A percentile compares a stretch with the other conserved stretches of the same genome.
These are phyloP conservation scores for Salvia splendens DNA, from an alignment of 257 asterid genomes.

Conservation along the genomic window DNA sequence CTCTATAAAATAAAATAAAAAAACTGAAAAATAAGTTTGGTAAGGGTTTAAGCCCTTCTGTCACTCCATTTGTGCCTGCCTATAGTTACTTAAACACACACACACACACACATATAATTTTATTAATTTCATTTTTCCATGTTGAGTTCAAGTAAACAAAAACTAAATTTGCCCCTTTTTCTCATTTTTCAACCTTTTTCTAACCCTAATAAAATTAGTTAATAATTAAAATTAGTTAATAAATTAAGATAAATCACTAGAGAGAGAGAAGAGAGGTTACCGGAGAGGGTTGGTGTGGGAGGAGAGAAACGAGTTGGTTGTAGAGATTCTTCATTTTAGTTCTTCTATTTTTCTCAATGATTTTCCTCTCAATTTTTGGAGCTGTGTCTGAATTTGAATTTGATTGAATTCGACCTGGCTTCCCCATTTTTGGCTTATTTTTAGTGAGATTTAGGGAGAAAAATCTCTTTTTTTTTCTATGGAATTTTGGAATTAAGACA, in stretches of 20 bases:
- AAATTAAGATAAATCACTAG: neutral
- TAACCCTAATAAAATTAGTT: no score
- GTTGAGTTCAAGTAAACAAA: neutral
- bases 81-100: no score
- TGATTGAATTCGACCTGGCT: constrained; percentile 8
- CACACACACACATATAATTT: neutral
- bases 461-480: neutral
- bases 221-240: no score
- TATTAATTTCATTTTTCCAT: neutral
- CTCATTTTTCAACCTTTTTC: no score
- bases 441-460: neutral
- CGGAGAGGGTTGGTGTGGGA: constrained; percentile 41
- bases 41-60: no score
- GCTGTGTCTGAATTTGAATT: neutral
- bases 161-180: no score
- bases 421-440: constrained; percentile 19
- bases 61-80: no score
- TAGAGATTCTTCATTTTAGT: constrained; percentile 44
- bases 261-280: constrained; percentile 38
- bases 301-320: constrained; percentile 44
- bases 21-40: no score
- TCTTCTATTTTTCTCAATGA: constrained; percentile 59
- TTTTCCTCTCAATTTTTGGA: constrained; percentile 53
- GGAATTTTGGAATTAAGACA: neutral
- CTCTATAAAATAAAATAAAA: no score